Conservation (phyloP, 495 filamentous ascomycete genomes). For the Chaetomium cochliodes region DNA sequence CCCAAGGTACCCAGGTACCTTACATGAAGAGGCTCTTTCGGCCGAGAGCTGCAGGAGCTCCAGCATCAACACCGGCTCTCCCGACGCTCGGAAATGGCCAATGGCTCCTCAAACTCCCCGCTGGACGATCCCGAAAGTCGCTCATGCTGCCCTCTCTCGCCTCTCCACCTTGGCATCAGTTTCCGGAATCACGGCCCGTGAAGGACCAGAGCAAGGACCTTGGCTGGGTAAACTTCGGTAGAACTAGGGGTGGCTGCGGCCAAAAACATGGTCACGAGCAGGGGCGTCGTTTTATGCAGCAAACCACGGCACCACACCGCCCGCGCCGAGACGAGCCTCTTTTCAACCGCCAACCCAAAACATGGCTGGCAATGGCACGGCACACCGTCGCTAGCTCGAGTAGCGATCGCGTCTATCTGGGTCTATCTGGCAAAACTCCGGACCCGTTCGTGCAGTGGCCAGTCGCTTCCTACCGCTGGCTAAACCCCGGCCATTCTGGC, state of each 20-base stretch:
- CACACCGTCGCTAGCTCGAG: too few relatives aligned
- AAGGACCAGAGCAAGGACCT: constrained; percentile 1
- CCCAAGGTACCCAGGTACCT: constrained; percentile 15
- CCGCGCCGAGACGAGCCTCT: constrained; percentile 26
- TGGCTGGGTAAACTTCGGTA: constrained; percentile 28
- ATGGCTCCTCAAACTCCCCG: not conserved
- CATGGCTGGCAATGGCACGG: not conserved
- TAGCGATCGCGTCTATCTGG: constrained; percentile 8
- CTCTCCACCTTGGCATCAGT: constrained; percentile 13
- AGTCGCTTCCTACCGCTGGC: constrained; percentile 21
- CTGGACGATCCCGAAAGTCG: not conserved
- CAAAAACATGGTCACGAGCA: constrained; percentile 7
- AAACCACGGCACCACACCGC: constrained; percentile 20
- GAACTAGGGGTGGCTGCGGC: constrained; percentile 1
- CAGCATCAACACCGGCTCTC: not conserved
- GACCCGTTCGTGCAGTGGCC: not conserved
- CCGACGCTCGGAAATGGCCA: not conserved
- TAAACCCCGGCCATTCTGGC: constrained; percentile 30
- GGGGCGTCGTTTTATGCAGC: constrained; percentile 9
- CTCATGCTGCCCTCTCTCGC: not conserved
- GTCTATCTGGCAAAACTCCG: constrained; percentile 18
- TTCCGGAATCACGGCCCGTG: constrained; percentile 24
- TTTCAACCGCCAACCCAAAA: constrained; percentile 17
- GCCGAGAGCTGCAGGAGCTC: constrained; percentile 8
- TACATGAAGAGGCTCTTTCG: constrained; percentile 10